Percentiles rank a stretch among this genome's conserved stretches.
Evolutionary conservation across 805 yeast genomes (phyloP).

Genomic region (Torulaspora microellipsoides): DNA sequence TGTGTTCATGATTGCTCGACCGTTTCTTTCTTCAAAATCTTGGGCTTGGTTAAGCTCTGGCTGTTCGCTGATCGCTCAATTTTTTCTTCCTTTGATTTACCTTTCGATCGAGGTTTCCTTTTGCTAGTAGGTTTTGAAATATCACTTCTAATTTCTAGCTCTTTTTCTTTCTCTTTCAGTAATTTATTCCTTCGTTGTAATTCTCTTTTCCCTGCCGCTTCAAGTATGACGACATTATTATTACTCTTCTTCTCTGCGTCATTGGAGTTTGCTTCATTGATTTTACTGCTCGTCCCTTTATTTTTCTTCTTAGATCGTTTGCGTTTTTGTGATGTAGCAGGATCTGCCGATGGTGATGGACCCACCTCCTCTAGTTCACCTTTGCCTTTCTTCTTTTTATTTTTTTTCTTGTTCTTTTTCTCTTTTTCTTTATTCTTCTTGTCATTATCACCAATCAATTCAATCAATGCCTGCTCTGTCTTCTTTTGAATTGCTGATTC

Average conservation of each 20-base stretch:
- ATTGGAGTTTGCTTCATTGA: conserved; percentile 2
- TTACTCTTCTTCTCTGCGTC: conserved; percentile 13
- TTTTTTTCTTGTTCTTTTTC: conserved; percentile 19
- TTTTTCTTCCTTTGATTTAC: conserved; percentile 1
- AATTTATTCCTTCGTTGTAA: conserved; percentile 26
- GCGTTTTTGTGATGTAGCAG: conserved; percentile 3
- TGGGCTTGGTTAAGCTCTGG: background rate
- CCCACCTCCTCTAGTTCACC: conserved; percentile 7
- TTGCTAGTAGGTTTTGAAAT: background rate
- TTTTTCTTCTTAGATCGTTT: conserved; percentile 12
- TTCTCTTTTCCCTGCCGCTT: conserved; percentile 32
- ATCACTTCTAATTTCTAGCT: conserved; percentile 3
- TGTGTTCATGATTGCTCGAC: conserved; percentile 1
- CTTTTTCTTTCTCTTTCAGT: conserved; percentile 17
- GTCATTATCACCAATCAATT: conserved; percentile 25
- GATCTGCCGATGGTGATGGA: background rate
- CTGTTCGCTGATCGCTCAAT: background rate
- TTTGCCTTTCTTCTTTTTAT: conserved; percentile 5
- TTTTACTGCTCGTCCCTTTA: conserved; percentile 1
- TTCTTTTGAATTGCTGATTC: conserved; percentile 18
- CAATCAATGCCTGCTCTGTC: conserved; percentile 24
- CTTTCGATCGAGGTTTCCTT: conserved; percentile 3
- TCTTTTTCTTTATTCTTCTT: conserved; percentile 18
- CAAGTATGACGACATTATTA: conserved; percentile 29
- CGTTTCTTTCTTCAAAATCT: conserved; percentile 6